Evolutionary conservation across 2,329 filamentous ascomycete genomes (phyloP).

Genomic region (Trichoderma hamatum): DNA sequence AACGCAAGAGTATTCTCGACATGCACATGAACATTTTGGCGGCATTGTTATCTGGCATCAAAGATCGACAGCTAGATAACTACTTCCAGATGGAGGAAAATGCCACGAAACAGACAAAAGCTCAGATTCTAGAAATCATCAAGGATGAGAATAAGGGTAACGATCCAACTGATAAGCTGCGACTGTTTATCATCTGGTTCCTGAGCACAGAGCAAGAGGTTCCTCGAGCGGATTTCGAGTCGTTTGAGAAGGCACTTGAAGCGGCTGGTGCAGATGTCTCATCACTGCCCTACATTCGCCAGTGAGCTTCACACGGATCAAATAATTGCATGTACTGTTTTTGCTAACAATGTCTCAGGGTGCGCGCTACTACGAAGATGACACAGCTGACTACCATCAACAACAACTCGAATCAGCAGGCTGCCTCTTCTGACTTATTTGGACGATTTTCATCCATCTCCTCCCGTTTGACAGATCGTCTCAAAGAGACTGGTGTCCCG

Average conservation of each 20-base stretch:
- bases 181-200: slow-evolving; percentile 96
- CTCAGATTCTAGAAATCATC: slow-evolving; percentile 84
- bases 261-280: slow-evolving; percentile 75
- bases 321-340: not conserved
- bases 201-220: slow-evolving; percentile 91
- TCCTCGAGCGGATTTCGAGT: slow-evolving; percentile 76
- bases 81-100: slow-evolving; percentile 96
- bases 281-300: slow-evolving; percentile 82
- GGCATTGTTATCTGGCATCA: slow-evolving; percentile 75
- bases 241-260: slow-evolving; percentile 82
- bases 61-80: slow-evolving; percentile 91
- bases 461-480: slow-evolving; percentile 86
- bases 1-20: slow-evolving; percentile 89
- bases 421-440: slow-evolving; percentile 75
- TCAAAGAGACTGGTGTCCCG: slow-evolving; percentile 86
- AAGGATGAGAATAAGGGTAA: slow-evolving; percentile 80
- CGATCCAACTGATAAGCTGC: slow-evolving; percentile 83
- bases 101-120: slow-evolving; percentile 86
- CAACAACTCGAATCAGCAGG: slow-evolving; percentile 66
- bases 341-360: slow-evolving; percentile 51
- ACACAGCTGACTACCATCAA: slow-evolving; percentile 95
- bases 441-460: slow-evolving; percentile 91
- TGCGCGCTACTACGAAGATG: slow-evolving; percentile 95
- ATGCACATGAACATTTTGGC: slow-evolving; percentile 99
- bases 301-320: slow-evolving; percentile 54